phyloP scores from a whole-genome alignment of 768 basidiomycete species.

The Russula brevipes region DNA sequence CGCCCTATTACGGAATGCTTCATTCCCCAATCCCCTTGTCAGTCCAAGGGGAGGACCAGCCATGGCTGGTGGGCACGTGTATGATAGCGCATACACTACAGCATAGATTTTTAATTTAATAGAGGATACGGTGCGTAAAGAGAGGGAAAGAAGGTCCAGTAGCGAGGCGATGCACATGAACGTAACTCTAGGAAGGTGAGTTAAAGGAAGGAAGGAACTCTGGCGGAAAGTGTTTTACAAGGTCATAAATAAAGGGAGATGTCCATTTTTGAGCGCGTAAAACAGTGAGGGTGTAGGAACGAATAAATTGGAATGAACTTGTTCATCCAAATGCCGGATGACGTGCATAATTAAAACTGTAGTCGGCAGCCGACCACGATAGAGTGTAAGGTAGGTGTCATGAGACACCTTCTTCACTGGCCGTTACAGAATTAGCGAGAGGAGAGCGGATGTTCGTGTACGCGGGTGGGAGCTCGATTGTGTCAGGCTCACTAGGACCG shows the following conservation, averaged over 20 bases:
- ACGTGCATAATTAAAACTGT: neutral
- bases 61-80: neutral
- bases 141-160: neutral
- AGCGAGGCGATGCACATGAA: neutral
- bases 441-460: conserved; percentile 55
- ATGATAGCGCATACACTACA: conserved; percentile 5
- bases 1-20: neutral
- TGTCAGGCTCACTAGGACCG: conserved; percentile 58
- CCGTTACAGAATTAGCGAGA: neutral
- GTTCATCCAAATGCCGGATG: neutral
- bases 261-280: conserved; percentile 3
- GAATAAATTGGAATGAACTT: neutral
- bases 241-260: neutral
- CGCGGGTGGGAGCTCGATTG: conserved; percentile 78
- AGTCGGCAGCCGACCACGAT: neutral
- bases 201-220: neutral
- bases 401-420: neutral
- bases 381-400: neutral
- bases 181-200: neutral
- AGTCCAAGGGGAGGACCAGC: neutral
- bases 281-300: neutral
- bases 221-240: conserved; percentile 8
- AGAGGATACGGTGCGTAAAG: neutral
- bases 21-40: neutral
- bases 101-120: neutral